These are phyloP conservation scores for Beauveria caledonica DNA, from an alignment of 2,329 filamentous ascomycete species.

Conservation along the genomic window DNA sequence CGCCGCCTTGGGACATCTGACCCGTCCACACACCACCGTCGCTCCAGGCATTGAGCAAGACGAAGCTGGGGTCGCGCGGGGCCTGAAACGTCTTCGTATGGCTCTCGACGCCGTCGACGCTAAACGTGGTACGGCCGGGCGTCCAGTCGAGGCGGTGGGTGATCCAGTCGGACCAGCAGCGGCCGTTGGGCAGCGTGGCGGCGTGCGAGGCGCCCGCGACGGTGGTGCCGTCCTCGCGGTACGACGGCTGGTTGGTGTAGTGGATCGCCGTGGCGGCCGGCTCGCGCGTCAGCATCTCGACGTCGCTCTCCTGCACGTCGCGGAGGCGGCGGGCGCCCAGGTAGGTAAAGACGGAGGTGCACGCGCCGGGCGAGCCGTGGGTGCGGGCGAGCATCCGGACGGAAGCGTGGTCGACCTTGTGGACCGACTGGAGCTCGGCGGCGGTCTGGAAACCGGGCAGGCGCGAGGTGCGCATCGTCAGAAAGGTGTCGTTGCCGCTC, in stretches of 20 bases:
- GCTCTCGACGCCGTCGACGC: constrained; percentile 38
- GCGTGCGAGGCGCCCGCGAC: constrained; percentile 36
- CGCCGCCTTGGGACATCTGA: constrained; percentile 39
- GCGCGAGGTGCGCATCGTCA: constrained; percentile 39
- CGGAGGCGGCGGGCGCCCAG: constrained; percentile 24
- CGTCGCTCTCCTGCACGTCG: constrained; percentile 39
- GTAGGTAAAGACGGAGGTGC: constrained; percentile 46
- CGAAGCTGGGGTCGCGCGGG: constrained; percentile 39
- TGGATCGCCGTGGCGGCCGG: constrained; percentile 30
- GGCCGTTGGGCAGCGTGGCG: constrained; percentile 32
- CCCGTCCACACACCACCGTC: constrained; percentile 50
- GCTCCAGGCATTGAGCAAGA: constrained; percentile 52
- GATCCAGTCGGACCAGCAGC: constrained; percentile 44
- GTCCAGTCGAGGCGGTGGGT: constrained; percentile 53
- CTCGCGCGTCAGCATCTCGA: constrained; percentile 42
- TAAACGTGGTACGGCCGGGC: constrained; percentile 44
- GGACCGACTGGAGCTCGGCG: constrained; percentile 35
- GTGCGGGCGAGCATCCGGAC: constrained; percentile 42
- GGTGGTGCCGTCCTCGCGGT: constrained; percentile 34
- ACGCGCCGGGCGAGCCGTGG: constrained; percentile 35
- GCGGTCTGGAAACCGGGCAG: constrained; percentile 34
- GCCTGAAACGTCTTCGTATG: constrained; percentile 45
- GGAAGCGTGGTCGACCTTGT: constrained; percentile 20
- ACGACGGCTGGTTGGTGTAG: constrained; percentile 53
- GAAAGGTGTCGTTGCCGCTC: constrained; percentile 29